phyloP scores from a whole-genome alignment of 352 stramenopile genomes.

The Phytophthora capsici region DNA sequence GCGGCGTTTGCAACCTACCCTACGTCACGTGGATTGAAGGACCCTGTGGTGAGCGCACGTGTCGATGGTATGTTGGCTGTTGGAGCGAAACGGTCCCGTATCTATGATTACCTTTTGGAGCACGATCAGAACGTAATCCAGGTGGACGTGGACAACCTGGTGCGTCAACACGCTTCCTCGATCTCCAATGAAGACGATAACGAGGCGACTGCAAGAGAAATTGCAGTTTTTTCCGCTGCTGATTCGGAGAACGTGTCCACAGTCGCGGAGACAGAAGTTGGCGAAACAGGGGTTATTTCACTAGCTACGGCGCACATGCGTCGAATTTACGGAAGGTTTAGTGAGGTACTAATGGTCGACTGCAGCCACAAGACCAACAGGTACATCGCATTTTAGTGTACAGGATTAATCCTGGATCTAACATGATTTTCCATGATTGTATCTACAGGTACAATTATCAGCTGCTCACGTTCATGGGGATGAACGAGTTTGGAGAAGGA shows the following conservation, averaged over 20 bases:
- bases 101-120: constrained; percentile 19
- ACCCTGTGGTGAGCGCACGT: background rate
- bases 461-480: too few species aligned
- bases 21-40: background rate
- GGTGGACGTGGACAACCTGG: constrained; percentile 24
- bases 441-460: too few species aligned
- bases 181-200: background rate
- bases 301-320: constrained; percentile 12
- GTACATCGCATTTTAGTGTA: background rate
- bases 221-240: constrained; percentile 2
- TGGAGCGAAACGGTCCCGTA: background rate
- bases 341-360: constrained; percentile 18
- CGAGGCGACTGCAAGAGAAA: background rate
- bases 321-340: constrained; percentile 10
- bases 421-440: background rate
- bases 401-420: too few species aligned
- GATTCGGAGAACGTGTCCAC: background rate
- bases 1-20: background rate
- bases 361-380: constrained; percentile 23
- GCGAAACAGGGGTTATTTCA: constrained; percentile 15
- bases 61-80: constrained; percentile 16
- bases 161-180: background rate
- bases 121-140: constrained; percentile 31
- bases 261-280: background rate
- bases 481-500: too few species aligned